Percentiles rank a stretch among this genome's conserved stretches.
phyloP scores from a whole-genome alignment of 179 eudicot species.

The Spinacia oleracea region DNA sequence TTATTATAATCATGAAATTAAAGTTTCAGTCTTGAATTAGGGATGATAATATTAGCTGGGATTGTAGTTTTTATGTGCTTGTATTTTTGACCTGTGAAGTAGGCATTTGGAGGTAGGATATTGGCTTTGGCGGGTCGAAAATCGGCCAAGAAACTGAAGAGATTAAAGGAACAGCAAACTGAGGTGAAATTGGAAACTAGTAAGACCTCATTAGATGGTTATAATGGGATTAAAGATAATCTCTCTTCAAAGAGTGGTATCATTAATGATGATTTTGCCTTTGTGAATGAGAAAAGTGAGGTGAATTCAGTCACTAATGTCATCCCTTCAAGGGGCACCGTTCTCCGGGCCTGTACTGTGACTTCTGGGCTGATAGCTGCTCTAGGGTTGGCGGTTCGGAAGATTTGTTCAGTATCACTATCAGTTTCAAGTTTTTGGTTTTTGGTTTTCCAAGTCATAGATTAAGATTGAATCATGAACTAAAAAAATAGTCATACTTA shows the following conservation, averaged over 20 bases:
- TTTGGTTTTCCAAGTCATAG: too few species aligned
- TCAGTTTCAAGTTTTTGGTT: too few species aligned
- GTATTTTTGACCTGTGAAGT: slow-evolving; percentile 15
- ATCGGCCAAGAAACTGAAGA: slow-evolving; percentile 52
- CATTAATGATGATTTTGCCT: slow-evolving; percentile 24
- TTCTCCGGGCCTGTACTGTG: slow-evolving; percentile 75
- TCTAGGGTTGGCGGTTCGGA: slow-evolving; percentile 65
- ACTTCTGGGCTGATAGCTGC: slow-evolving; percentile 78
- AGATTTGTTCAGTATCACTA: too few species aligned
- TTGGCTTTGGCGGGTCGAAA: slow-evolving; percentile 61
- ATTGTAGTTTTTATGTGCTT: not conserved
- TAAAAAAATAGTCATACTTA: too few species aligned
- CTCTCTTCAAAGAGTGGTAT: slow-evolving; percentile 24
- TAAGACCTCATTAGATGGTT: slow-evolving; percentile 30
- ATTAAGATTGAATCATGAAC: too few species aligned
- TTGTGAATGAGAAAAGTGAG: slow-evolving; percentile 32
- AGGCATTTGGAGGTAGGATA: slow-evolving; percentile 39
- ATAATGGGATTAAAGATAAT: slow-evolving; percentile 25
- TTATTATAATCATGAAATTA: slow-evolving; percentile 1
- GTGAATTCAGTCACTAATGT: slow-evolving; percentile 22
- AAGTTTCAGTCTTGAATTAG: not conserved
- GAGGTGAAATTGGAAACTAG: slow-evolving; percentile 27
- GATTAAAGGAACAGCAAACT: slow-evolving; percentile 38
- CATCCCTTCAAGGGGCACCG: slow-evolving; percentile 59
- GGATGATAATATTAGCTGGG: not conserved